phyloP scores from a whole-genome alignment of 805 yeast species.

The Wickerhamomyces pijperi region DNA sequence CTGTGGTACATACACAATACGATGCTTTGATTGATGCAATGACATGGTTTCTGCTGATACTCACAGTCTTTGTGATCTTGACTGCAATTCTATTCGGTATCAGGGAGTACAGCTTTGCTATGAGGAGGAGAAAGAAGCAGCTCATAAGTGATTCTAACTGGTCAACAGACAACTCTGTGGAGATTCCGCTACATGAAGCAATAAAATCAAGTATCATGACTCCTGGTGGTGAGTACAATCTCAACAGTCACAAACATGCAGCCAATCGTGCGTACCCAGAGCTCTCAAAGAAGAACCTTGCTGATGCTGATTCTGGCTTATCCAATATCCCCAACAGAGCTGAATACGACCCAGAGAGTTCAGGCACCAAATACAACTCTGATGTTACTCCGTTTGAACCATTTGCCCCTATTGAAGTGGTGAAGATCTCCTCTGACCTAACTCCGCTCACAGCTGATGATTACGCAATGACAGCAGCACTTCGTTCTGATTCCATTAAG shows the following conservation, averaged over 20 bases:
- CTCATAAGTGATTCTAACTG: slow-evolving; percentile 11
- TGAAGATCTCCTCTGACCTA: slow-evolving; percentile 4
- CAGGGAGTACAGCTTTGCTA: slow-evolving; percentile 19
- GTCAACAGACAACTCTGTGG: slow-evolving; percentile 5
- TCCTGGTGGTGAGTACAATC: neutral
- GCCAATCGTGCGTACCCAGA: slow-evolving; percentile 14
- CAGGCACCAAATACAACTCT: neutral
- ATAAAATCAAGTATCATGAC: slow-evolving; percentile 1
- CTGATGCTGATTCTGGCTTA: neutral
- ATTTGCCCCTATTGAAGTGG: slow-evolving; percentile 5
- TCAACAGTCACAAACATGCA: neutral
- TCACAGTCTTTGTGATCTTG: neutral
- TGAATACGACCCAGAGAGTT: neutral
- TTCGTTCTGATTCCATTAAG: slow-evolving; percentile 1
- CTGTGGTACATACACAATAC: neutral
- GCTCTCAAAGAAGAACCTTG: neutral
- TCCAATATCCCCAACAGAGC: neutral
- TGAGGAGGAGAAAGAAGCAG: slow-evolving; percentile 9
- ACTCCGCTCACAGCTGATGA: slow-evolving; percentile 1
- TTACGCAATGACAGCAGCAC: neutral
- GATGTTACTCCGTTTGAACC: neutral
- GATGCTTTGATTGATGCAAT: neutral
- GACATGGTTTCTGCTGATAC: neutral
- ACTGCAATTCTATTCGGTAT: slow-evolving; percentile 14
- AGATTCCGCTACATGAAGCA: neutral